Conservation (phyloP, 768 basidiomycete genomes). For the Serpula lacrymans region DNA sequence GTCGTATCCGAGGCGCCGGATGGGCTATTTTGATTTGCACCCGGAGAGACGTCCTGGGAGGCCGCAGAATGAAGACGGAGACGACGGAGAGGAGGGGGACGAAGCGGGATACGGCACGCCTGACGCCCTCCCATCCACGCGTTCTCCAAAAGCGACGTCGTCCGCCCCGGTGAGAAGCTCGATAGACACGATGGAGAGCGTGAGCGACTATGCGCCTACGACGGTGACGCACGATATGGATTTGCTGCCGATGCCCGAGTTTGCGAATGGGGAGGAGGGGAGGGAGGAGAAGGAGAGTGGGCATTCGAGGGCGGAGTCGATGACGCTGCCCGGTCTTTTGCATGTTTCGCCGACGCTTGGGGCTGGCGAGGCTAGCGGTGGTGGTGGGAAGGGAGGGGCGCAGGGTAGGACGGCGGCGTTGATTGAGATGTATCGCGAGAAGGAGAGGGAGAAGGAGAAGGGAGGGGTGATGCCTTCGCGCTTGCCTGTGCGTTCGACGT, state of each 20-base stretch:
- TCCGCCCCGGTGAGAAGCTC: constrained; percentile 32
- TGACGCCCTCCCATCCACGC: constrained; percentile 13
- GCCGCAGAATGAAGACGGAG: constrained; percentile 29
- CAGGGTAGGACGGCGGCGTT: constrained; percentile 68
- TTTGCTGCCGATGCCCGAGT: constrained; percentile 28
- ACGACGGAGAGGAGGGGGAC: constrained; percentile 33
- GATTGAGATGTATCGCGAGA: constrained; percentile 85
- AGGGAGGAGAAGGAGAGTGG: constrained; percentile 18
- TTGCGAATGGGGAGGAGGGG: constrained; percentile 16
- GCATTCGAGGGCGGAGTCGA: constrained; percentile 25
- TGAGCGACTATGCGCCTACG: constrained; percentile 30
- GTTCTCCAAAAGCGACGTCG: constrained; percentile 12
- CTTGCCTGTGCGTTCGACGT: constrained; percentile 30
- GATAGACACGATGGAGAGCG: constrained; percentile 30
- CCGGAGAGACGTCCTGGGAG: constrained; percentile 58
- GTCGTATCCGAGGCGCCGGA: constrained; percentile 36
- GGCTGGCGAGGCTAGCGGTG: no score
- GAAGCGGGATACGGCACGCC: constrained; percentile 28
- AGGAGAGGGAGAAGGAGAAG: constrained; percentile 48
- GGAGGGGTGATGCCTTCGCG: constrained; percentile 21
- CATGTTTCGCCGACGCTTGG: constrained; percentile 8
- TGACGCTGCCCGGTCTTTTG: constrained; percentile 19
- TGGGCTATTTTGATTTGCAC: constrained; percentile 78
- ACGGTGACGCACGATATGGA: constrained; percentile 26
- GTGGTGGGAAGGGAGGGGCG: constrained; percentile 18